A percentile compares a stretch with the other conserved stretches of the same genome.
These are phyloP conservation scores for Pleurotus djamor DNA, from an alignment of 768 basidiomycete genomes.

Conservation along the genomic window DNA sequence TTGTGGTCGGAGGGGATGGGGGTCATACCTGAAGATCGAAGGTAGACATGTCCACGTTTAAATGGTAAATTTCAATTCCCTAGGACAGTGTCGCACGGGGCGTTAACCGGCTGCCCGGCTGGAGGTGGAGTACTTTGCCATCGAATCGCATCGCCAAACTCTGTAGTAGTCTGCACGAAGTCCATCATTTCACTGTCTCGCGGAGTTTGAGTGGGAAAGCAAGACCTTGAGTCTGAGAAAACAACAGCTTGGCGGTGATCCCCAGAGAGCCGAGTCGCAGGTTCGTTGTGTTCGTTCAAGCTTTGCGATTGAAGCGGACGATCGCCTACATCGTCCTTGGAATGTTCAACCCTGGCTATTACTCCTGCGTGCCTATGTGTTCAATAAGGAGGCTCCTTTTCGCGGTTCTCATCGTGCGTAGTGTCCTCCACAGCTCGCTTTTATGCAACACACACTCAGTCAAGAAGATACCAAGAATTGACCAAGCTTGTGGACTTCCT, in stretches of 20 bases:
- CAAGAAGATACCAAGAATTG: no score
- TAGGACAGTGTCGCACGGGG: neutral
- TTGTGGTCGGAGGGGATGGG: neutral
- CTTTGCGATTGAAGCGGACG: neutral
- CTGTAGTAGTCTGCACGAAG: neutral
- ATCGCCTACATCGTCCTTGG: no score
- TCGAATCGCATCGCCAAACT: neutral
- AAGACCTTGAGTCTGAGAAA: neutral
- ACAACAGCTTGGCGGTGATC: neutral
- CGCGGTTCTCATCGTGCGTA: no score
- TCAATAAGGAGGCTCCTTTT: no score
- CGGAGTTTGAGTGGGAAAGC: conserved; percentile 5
- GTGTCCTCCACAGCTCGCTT: no score
- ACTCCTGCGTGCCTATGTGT: no score
- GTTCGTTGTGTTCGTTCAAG: neutral
- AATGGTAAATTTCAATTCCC: neutral
- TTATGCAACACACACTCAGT: no score
- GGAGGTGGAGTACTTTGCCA: neutral
- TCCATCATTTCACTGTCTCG: neutral
- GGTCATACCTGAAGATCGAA: neutral
- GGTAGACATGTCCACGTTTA: neutral
- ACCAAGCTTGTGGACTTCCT: no score
- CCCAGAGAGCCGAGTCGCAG: no score
- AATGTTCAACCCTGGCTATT: no score
- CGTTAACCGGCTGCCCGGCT: neutral